Evolutionary conservation across 805 yeast genomes (phyloP).

Genomic region (Starmerella vaccinii): DNA sequence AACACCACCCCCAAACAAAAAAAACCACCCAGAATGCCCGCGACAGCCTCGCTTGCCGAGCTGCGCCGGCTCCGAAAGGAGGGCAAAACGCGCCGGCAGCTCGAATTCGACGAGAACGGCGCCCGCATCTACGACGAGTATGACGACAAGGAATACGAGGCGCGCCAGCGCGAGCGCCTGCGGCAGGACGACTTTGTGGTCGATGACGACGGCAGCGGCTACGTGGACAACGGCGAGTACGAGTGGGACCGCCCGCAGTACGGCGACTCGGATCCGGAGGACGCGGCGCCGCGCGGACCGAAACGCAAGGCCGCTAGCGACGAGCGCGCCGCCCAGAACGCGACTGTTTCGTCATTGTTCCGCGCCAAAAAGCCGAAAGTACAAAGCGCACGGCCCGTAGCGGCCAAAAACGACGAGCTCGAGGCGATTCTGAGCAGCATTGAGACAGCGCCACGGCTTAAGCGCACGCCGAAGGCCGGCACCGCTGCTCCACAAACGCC

Average conservation of each 20-base stretch:
- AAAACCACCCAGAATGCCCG: background rate
- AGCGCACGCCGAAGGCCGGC: background rate
- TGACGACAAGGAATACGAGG: conserved; percentile 68
- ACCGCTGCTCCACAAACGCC: background rate
- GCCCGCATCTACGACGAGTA: conserved; percentile 74
- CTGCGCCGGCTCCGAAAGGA: conserved; percentile 20
- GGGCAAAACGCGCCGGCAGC: conserved; percentile 39
- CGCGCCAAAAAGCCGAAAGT: conserved; percentile 11
- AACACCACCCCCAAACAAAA: no score
- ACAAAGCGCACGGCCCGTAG: background rate
- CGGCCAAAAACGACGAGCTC: conserved; percentile 6
- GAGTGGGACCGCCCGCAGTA: conserved; percentile 55
- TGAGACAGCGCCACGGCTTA: conserved; percentile 3
- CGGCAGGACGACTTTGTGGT: conserved; percentile 88
- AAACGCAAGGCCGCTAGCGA: conserved; percentile 26
- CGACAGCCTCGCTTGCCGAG: conserved; percentile 11
- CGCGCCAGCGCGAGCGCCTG: conserved; percentile 66
- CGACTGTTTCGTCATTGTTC: conserved; percentile 34
- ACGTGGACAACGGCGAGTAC: conserved; percentile 85
- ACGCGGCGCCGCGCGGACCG: conserved; percentile 26
- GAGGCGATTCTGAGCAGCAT: conserved; percentile 12
- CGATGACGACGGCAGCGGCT: conserved; percentile 88
- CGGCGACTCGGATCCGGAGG: conserved; percentile 31
- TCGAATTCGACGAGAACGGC: conserved; percentile 41
- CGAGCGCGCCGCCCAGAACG: conserved; percentile 30